Conservation (phyloP, 2,329 filamentous ascomycete genomes). For the Penicillium sumatraense region DNA sequence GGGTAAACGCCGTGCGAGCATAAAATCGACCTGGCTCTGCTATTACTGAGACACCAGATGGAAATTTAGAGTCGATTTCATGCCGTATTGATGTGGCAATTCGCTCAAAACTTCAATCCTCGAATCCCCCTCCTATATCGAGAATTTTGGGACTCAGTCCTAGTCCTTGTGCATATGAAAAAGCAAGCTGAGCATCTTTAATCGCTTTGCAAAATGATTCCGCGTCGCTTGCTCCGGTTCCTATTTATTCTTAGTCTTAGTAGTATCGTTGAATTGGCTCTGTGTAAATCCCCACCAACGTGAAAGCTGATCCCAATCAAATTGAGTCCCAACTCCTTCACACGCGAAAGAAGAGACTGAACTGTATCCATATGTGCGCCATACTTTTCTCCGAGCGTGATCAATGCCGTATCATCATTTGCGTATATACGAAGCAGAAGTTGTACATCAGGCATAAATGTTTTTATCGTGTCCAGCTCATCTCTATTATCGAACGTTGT, state of each 20-base stretch:
- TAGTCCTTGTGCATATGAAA: neutral
- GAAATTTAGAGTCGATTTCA: neutral
- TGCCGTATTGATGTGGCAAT: neutral
- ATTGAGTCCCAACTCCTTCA: neutral
- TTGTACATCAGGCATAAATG: neutral
- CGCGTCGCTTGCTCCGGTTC: neutral
- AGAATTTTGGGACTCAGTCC: neutral
- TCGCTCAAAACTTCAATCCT: neutral
- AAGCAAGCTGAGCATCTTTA: neutral
- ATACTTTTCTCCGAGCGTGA: neutral
- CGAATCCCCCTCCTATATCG: neutral
- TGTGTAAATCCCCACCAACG: neutral
- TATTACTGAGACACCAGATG: constrained; percentile 16
- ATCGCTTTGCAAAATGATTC: neutral
- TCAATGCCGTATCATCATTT: neutral
- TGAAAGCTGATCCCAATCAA: neutral
- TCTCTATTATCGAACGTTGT: neutral
- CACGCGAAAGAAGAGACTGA: neutral
- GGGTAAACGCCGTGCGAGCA: constrained; percentile 26
- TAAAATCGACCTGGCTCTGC: constrained; percentile 33
- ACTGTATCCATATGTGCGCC: neutral
- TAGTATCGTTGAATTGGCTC: no score
- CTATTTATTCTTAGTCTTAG: neutral
- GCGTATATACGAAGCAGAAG: neutral
- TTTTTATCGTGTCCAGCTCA: neutral